These are phyloP conservation scores for Allium fistulosum DNA, from an alignment of 106 monocot genomes.

Conservation along the genomic window DNA sequence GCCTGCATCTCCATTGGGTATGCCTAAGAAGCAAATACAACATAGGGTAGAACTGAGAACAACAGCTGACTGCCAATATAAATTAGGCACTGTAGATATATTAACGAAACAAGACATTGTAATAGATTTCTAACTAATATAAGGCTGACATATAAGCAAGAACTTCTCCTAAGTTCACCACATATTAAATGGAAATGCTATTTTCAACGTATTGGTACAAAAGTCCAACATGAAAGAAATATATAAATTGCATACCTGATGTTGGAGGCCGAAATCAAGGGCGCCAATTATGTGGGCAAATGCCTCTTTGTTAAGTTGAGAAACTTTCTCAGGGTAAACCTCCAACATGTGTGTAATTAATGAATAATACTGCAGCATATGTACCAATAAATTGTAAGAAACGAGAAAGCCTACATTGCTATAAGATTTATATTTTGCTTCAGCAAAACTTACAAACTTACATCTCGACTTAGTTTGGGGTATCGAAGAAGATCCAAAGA, in stretches of 20 bases:
- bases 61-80: too few species aligned
- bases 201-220: background rate
- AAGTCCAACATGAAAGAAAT: background rate
- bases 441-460: constrained; percentile 22
- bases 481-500: constrained; percentile 89
- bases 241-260: constrained; percentile 48
- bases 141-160: too few species aligned
- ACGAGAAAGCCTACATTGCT: too few species aligned
- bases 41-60: too few species aligned
- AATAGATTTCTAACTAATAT: too few species aligned
- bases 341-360: constrained; percentile 88
- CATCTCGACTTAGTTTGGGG: constrained; percentile 78
- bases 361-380: constrained; percentile 72
- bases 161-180: too few species aligned
- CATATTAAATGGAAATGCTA: too few species aligned
- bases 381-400: background rate
- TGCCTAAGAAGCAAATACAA: too few species aligned
- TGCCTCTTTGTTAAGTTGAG: constrained; percentile 54
- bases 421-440: too few species aligned
- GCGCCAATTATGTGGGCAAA: constrained; percentile 59
- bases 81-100: too few species aligned
- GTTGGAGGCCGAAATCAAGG: constrained; percentile 70
- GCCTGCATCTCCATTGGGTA: too few species aligned
- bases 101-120: too few species aligned
- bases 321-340: constrained; percentile 96